Conservation (phyloP, 2,329 filamentous ascomycete species). For the Kalaharituber pfeilii region DNA sequence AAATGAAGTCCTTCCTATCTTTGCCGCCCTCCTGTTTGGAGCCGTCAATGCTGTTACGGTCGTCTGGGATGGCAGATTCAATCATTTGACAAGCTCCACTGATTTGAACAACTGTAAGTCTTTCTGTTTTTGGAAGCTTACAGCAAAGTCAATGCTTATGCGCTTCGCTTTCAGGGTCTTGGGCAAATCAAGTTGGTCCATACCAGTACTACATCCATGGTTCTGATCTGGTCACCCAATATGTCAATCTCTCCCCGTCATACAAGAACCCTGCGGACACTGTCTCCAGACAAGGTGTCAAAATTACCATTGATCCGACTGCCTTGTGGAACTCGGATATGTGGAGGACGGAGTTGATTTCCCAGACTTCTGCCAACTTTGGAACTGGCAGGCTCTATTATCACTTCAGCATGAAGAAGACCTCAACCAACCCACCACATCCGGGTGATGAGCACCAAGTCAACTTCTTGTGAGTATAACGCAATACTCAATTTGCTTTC, state of each 20-base stretch:
- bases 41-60: constrained; percentile 31
- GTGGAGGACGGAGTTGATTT: constrained; percentile 58
- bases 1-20: constrained; percentile 7
- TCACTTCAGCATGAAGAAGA: constrained; percentile 51
- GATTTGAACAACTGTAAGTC: constrained; percentile 37
- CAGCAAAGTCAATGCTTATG: neutral
- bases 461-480: constrained; percentile 32
- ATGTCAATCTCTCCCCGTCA: constrained; percentile 42
- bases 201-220: constrained; percentile 69
- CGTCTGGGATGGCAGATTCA: constrained; percentile 50
- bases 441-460: constrained; percentile 50
- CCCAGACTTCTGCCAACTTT: constrained; percentile 48
- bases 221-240: constrained; percentile 36
- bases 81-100: constrained; percentile 36
- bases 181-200: constrained; percentile 48
- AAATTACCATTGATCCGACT: constrained; percentile 46
- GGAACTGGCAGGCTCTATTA: constrained; percentile 51
- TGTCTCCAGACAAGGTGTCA: constrained; percentile 44
- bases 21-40: constrained; percentile 3
- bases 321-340: constrained; percentile 60
- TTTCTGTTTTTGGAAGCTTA: neutral
- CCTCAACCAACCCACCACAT: constrained; percentile 41
- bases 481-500: neutral
- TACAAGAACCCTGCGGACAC: constrained; percentile 51
- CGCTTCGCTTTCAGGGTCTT: constrained; percentile 34